Evolutionary conservation across 768 basidiomycete species (phyloP), one percentile per base, ranked within the genome.

Genomic region (Rhizopogon salebrosus): DNA sequence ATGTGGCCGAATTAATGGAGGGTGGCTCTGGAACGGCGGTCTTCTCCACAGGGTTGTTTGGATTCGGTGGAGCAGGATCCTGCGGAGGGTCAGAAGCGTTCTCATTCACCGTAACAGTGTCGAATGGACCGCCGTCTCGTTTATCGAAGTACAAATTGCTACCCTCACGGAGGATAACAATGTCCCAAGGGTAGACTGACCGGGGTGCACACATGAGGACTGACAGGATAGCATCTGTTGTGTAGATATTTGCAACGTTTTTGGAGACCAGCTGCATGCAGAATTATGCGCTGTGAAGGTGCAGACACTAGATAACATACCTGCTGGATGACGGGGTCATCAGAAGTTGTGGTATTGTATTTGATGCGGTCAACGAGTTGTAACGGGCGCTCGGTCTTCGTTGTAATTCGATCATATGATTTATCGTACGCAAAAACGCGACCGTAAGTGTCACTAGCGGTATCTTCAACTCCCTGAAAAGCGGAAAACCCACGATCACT

Each of bases 111-210:
- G 95, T 97, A 53, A 98, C 87, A 35, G 89, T 95, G 70, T 99
- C 93, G 63, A 98, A 97, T 2, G 95, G 91, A 51, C 95, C 95
- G 14, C 94, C 95, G 66, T 94, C 92, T 54, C 97, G 89, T 73
- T 98, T 98, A 78, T 99, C 97, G 58, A 99, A 82, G 79, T 89
- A 98, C 8, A 99, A 73, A 65, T 85, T 90, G 74, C 93, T 85
- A 38, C 93, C 95, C 65, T 97, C 93, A 27, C 92, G 87, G 27
- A 92, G 78, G 60, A 98, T 88, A 56, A 99, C 89, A 49, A 99
- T 94, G 65, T 99, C 97, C 97, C 97, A 99, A 4, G 95, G 95
- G 71, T 97, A 94, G 54, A 95, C 92, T 11, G 93, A 94, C 60
- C 97, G 80, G 9, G 94, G 85, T 7, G 95, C 90, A 57, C 89